Percentiles rank a stretch among this genome's conserved stretches.
Conservation (phyloP, 2,329 filamentous ascomycete species). For the Verticillium zaregamsianum region DNA sequence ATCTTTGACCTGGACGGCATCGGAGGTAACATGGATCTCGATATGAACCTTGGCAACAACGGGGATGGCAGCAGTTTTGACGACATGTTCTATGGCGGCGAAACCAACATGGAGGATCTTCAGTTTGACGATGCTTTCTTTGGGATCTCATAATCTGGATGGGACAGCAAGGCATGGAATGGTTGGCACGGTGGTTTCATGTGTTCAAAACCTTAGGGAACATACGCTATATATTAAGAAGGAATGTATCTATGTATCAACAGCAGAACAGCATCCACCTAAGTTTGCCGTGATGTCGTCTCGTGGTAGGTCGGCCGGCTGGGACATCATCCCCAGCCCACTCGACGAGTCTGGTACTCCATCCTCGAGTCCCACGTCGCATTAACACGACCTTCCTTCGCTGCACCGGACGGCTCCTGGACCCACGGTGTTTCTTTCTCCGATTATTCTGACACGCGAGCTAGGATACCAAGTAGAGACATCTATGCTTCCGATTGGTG, state of each 20-base stretch:
- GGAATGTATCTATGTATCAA: not conserved
- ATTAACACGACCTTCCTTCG: too few relatives aligned
- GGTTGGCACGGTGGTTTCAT: not conserved
- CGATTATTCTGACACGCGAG: too few relatives aligned
- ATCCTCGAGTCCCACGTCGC: too few relatives aligned
- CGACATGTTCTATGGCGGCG: constrained; percentile 42
- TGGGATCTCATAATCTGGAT: constrained; percentile 13
- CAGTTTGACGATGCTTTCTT: constrained; percentile 47
- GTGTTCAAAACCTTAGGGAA: not conserved
- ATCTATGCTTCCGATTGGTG: too few relatives aligned
- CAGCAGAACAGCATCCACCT: not conserved
- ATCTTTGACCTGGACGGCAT: constrained; percentile 41
- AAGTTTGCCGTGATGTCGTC: too few relatives aligned
- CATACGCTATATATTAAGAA: not conserved
- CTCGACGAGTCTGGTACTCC: too few relatives aligned
- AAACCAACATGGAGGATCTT: constrained; percentile 35
- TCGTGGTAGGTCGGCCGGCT: too few relatives aligned
- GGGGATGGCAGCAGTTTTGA: constrained; percentile 43
- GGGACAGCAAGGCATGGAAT: not conserved
- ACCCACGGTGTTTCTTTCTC: too few relatives aligned
- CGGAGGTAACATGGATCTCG: constrained; percentile 35
- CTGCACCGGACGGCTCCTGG: too few relatives aligned
- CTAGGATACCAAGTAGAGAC: too few relatives aligned
- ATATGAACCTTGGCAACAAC: constrained; percentile 28
- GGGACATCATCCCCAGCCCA: too few relatives aligned